Evolutionary conservation across 257 asterid species (phyloP).

Genomic region (Solanum peruvianum): DNA sequence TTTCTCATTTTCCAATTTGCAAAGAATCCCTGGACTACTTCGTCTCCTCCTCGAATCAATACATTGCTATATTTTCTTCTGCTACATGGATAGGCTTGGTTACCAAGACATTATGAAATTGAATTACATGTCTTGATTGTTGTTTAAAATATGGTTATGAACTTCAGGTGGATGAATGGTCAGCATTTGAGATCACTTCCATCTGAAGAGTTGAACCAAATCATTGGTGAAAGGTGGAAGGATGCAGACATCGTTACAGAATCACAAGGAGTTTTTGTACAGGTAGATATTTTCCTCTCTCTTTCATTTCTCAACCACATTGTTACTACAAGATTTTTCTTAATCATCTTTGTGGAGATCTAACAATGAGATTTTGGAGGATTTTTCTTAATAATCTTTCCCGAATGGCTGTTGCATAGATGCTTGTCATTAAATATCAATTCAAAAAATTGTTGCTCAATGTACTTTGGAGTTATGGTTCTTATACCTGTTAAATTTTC

Average conservation of each 20-base stretch:
- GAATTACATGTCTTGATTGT: slow-evolving; percentile 2
- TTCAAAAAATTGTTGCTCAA: background rate
- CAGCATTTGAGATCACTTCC: slow-evolving; percentile 83
- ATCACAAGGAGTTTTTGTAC: slow-evolving; percentile 60
- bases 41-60: background rate
- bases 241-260: slow-evolving; percentile 41
- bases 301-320: background rate
- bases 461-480: background rate
- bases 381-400: background rate
- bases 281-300: slow-evolving; percentile 26
- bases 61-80: background rate
- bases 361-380: background rate
- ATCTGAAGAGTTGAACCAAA: slow-evolving; percentile 33
- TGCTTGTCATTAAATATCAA: background rate
- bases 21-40: background rate
- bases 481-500: background rate
- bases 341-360: background rate
- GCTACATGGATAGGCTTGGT: background rate
- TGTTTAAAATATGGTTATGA: slow-evolving; percentile 4
- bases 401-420: background rate
- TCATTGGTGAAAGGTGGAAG: slow-evolving; percentile 78
- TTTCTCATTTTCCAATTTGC: background rate
- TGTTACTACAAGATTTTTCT: background rate
- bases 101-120: slow-evolving; percentile 3
- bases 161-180: slow-evolving; percentile 95